Evolutionary conservation across 176 grass and related monocot species (phyloP).

Genomic region (Bolboschoenus planiculmis): DNA sequence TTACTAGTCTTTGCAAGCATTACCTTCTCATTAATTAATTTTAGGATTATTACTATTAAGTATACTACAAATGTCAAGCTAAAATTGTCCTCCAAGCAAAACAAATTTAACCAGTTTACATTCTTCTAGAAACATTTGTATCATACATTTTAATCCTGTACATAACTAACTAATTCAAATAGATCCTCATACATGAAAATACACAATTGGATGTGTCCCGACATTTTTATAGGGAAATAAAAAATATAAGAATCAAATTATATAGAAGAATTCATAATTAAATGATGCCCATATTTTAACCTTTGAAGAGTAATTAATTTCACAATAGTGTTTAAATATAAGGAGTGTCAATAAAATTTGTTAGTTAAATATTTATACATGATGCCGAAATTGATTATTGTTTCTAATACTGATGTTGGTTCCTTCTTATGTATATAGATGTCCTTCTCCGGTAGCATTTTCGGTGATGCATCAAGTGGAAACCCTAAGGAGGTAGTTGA

Average conservation of each 20-base stretch:
- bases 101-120: background rate
- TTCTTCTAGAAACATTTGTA: background rate
- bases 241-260: background rate
- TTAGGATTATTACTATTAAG: background rate
- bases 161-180: background rate
- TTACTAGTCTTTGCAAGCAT: background rate
- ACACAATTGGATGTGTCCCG: background rate
- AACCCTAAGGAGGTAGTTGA: constrained; percentile 14
- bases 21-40: background rate
- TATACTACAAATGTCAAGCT: background rate
- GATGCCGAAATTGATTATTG: background rate
- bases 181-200: background rate
- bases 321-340: background rate
- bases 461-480: constrained; percentile 36
- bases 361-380: background rate
- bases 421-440: constrained; percentile 24
- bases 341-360: background rate
- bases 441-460: constrained; percentile 42
- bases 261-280: background rate
- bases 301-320: constrained; percentile 4
- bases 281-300: background rate
- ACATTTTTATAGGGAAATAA: background rate
- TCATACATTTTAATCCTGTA: background rate
- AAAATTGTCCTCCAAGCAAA: background rate
- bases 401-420: background rate